Evolutionary conservation across 805 yeast genomes (phyloP).

Genomic region (Candida vaughaniae): DNA sequence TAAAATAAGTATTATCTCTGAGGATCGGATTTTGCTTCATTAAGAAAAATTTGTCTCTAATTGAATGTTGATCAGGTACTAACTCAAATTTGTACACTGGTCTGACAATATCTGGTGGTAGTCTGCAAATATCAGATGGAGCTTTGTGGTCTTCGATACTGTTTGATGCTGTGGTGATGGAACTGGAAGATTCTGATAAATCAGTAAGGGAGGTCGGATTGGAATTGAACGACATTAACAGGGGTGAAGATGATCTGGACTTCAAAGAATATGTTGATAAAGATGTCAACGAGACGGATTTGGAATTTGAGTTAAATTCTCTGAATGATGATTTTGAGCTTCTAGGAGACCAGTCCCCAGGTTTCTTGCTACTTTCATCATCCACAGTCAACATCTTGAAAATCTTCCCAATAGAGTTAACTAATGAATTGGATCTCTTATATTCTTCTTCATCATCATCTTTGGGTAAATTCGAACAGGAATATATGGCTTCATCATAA

Average conservation of each 20-base stretch:
- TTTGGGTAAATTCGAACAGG: conserved; percentile 24
- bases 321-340: not conserved
- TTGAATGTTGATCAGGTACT: conserved; percentile 40
- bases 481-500: conserved; percentile 64
- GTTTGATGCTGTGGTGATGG: conserved; percentile 15
- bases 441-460: conserved; percentile 9
- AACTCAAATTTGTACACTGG: conserved; percentile 50
- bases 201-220: conserved; percentile 38
- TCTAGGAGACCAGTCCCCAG: not conserved
- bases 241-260: conserved; percentile 38
- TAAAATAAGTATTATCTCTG: conserved; percentile 6
- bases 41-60: conserved; percentile 29
- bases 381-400: conserved; percentile 38
- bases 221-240: conserved; percentile 36
- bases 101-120: conserved; percentile 45
- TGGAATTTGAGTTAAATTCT: conserved; percentile 16
- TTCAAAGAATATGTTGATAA: conserved; percentile 30
- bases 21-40: conserved; percentile 16
- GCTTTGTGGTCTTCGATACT: conserved; percentile 11
- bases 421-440: conserved; percentile 23
- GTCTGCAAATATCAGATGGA: conserved; percentile 37
- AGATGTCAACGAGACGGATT: conserved; percentile 37
- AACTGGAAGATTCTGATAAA: conserved; percentile 30
- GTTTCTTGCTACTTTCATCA: conserved; percentile 12
- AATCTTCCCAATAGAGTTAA: conserved; percentile 32